Evolutionary conservation across 1,284 basidiomycete genomes (phyloP).

Genomic region (Sporisorium iseilematis-ciliati): DNA sequence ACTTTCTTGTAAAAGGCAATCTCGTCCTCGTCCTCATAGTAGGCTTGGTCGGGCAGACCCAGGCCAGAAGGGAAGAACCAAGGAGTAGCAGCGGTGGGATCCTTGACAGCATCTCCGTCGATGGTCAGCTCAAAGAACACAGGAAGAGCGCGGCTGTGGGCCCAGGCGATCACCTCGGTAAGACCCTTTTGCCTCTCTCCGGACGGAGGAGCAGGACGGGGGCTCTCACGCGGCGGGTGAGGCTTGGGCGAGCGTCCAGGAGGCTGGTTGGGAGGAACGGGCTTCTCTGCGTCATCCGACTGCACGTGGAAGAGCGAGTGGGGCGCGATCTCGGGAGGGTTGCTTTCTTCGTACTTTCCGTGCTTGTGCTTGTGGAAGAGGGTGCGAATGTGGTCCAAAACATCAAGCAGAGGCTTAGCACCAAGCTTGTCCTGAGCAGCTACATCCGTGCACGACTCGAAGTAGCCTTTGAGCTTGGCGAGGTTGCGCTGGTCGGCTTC

Average conservation of each 20-base stretch:
- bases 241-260: conserved; percentile 54
- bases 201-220: conserved; percentile 50
- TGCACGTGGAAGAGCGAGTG: conserved; percentile 76
- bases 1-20: conserved; percentile 80
- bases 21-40: conserved; percentile 84
- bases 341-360: conserved; percentile 71
- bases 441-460: conserved; percentile 85
- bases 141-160: conserved; percentile 79
- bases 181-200: conserved; percentile 72
- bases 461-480: conserved; percentile 82
- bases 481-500: conserved; percentile 78
- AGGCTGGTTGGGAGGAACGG: conserved; percentile 55
- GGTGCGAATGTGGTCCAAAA: conserved; percentile 70
- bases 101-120: conserved; percentile 89
- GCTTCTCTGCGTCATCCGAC: conserved; percentile 71
- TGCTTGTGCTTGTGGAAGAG: conserved; percentile 53
- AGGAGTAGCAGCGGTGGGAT: conserved; percentile 86
- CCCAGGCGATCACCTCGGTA: conserved; percentile 84
- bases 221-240: conserved; percentile 51
- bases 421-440: conserved; percentile 72
- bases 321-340: conserved; percentile 74
- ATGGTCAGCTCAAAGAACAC: conserved; percentile 82
- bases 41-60: conserved; percentile 93
- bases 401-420: conserved; percentile 71
- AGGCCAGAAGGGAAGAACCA: conserved; percentile 87